These are phyloP conservation scores for Fusarium burgessii DNA, from an alignment of 2,329 filamentous ascomycete species.

Conservation along the genomic window DNA sequence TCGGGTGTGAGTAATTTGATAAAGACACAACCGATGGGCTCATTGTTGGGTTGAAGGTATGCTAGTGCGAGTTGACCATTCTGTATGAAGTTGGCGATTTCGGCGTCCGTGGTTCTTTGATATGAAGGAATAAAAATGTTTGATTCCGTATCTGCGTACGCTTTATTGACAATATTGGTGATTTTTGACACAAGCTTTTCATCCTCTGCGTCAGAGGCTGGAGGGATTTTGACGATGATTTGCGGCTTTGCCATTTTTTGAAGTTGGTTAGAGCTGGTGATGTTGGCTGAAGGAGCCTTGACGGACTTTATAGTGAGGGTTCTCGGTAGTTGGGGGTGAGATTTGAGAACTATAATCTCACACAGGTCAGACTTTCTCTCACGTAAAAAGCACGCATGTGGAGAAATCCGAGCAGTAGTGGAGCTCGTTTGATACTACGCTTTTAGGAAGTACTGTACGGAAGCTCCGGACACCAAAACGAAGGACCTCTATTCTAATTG, in stretches of 20 bases:
- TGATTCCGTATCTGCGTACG: slow-evolving; percentile 43
- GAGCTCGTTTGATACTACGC: no score
- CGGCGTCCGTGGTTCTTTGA: slow-evolving; percentile 39
- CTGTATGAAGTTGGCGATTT: slow-evolving; percentile 41
- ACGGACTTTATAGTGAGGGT: no score
- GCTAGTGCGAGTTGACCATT: slow-evolving; percentile 44
- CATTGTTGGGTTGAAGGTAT: slow-evolving; percentile 9
- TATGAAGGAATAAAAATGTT: slow-evolving; percentile 47
- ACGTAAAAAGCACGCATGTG: no score
- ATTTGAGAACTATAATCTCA: no score
- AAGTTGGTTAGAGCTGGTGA: rapidly evolving
- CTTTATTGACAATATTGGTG: slow-evolving; percentile 44
- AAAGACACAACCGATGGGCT: slow-evolving; percentile 46
- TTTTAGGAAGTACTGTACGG: no score
- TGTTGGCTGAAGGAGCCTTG: no score
- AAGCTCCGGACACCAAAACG: no score
- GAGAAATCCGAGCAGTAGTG: no score
- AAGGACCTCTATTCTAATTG: no score
- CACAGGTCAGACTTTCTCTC: no score
- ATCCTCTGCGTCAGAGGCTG: slow-evolving; percentile 33
- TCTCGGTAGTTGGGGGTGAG: no score
- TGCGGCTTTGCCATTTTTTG: neutral
- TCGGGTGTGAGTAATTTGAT: slow-evolving; percentile 38
- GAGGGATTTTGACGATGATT: slow-evolving; percentile 40
- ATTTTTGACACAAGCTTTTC: slow-evolving; percentile 24